Evolutionary conservation across 345 rosid species (phyloP).

Genomic region (Trapa bicornis): DNA sequence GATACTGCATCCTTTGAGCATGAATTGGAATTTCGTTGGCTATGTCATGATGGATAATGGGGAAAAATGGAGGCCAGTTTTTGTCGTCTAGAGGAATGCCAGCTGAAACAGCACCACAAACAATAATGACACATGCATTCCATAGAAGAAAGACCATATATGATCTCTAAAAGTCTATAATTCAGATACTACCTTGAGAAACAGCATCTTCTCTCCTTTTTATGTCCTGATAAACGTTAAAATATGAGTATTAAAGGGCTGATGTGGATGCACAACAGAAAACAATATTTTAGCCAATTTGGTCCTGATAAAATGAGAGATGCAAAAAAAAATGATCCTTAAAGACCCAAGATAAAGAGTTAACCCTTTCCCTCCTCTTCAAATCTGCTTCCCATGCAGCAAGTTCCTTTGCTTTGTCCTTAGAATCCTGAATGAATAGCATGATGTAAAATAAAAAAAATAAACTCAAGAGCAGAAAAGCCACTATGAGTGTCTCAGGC

Average conservation of each 20-base stretch:
- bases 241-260: neutral
- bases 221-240: slow-evolving; percentile 38
- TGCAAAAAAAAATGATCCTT: neutral
- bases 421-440: slow-evolving; percentile 37
- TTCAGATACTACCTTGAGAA: slow-evolving; percentile 29
- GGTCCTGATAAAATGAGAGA: neutral
- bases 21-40: slow-evolving; percentile 88
- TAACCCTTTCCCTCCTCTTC: slow-evolving; percentile 68
- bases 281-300: neutral
- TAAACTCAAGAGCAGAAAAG: neutral
- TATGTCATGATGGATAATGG: slow-evolving; percentile 94
- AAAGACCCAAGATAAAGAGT: neutral
- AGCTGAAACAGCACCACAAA: slow-evolving; percentile 32
- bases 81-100: slow-evolving; percentile 57
- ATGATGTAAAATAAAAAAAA: slow-evolving; percentile 11
- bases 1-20: slow-evolving; percentile 90
- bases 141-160: neutral
- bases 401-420: slow-evolving; percentile 65
- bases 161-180: neutral
- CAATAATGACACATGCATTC: neutral
- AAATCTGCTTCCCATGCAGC: slow-evolving; percentile 90
- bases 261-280: neutral
- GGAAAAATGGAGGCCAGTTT: slow-evolving; percentile 94
- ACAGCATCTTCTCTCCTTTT: slow-evolving; percentile 71
- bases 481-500: neutral